Base-by-base conservation (phyloP, 169 alveolate genomes). In the Eimeria maxima region DNA sequence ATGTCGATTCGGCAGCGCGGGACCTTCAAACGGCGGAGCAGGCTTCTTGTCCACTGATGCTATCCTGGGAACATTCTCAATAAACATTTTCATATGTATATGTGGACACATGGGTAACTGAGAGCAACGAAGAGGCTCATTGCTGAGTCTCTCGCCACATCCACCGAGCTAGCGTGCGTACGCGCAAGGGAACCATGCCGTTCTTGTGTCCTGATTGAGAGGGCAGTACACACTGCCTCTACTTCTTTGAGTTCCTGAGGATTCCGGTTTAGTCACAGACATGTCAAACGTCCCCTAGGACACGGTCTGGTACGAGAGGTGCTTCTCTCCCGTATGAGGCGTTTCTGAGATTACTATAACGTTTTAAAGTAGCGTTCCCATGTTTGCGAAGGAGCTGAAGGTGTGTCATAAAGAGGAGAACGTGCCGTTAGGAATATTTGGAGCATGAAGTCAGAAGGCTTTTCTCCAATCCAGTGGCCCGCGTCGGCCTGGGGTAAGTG, bases 1-100 rank as follows among this genome's bases (percentile, higher is more conserved):
- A 78, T 27, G 47, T 78, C 88, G 88, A 78, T 78, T 78, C 88
- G 65, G 88, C 67, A 3, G 88, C 69, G 45, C 67, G 14, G 44
- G 88, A 78, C 88, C 63, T 50, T 27, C 27, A 27, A 13, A 42
- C 4, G 67, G 88, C 47, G 45, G 65, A 78, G 88, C 69, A 24
- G 65, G 45, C 47, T 78, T 78, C 65, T 14, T 44, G 20, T 44
- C 44, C n/a, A n/a, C 42, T 45, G 20, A 73, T 73, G 29, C 67
- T 67, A 4, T 78, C 45, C 67, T 47, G 11, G 88, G 67, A 18
- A 5, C 29, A 11, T 45, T 47, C 67, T 78, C 44, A 14, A 7
- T 13, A 44, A 22, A 1, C 20, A 45, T 24, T 24, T 67, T 7
- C 88, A 78, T 78, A 45, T 8, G 24, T 45, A 6, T 78, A n/a